phyloP scores from a whole-genome alignment of 805 yeast species.

The Candida cerambycidarum region DNA sequence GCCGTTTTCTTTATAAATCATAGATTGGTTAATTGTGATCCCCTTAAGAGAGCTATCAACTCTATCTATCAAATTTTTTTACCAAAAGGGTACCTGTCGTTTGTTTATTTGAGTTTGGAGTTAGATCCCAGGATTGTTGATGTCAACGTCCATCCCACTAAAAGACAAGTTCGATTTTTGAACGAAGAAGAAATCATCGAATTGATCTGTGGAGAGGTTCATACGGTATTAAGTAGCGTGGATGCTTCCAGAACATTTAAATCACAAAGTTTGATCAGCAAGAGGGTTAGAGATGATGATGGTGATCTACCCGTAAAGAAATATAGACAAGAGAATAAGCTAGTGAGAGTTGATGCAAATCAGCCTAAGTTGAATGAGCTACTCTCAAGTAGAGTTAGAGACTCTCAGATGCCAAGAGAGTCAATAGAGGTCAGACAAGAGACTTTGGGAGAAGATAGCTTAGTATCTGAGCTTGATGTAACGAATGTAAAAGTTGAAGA shows the following conservation, averaged over 20 bases:
- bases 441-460: constrained; percentile 15
- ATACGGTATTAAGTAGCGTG: constrained; percentile 48
- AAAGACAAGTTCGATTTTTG: constrained; percentile 84
- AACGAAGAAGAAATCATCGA: constrained; percentile 85
- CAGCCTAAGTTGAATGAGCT: constrained; percentile 43
- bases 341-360: constrained; percentile 69
- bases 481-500: constrained; percentile 4
- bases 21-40: constrained; percentile 80
- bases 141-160: constrained; percentile 95
- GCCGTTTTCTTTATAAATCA: constrained; percentile 85
- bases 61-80: constrained; percentile 63
- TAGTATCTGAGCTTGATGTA: background rate
- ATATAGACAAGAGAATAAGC: constrained; percentile 57
- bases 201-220: constrained; percentile 38
- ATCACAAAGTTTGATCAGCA: constrained; percentile 51
- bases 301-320: constrained; percentile 18
- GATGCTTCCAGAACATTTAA: constrained; percentile 71
- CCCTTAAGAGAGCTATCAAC: constrained; percentile 65
- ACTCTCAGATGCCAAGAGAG: constrained; percentile 11
- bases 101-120: constrained; percentile 69
- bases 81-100: constrained; percentile 76
- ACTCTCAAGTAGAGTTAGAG: background rate
- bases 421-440: constrained; percentile 16
- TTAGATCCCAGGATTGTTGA: constrained; percentile 74
- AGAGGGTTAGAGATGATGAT: constrained; percentile 17